Conservation (phyloP, 2,329 filamentous ascomycete species). For the Gyromitra esculenta region DNA sequence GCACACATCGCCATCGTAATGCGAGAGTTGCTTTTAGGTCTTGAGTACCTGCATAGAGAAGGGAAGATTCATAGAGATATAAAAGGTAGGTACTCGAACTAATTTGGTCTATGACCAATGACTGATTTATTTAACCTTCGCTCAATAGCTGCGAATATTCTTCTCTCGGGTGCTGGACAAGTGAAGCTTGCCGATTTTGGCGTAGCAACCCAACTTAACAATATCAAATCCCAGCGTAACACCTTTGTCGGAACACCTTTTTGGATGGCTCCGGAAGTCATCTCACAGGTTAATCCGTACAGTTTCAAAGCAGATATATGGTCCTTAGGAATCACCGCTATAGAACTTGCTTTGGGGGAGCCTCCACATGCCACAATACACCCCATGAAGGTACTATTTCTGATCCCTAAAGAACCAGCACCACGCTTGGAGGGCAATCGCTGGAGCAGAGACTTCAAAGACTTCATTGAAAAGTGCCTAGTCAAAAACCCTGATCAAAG, state of each 20-base stretch:
- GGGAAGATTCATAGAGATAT: conserved; percentile 97
- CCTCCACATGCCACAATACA: conserved; percentile 87
- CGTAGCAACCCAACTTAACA: conserved; percentile 93
- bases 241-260: conserved; percentile 98
- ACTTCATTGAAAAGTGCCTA: conserved; percentile 89
- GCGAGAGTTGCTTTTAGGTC: conserved; percentile 84
- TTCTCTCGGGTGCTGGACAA: conserved; percentile 88
- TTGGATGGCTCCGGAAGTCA: conserved; percentile 97
- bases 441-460: conserved; percentile 90
- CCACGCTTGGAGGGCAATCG: conserved; percentile 81
- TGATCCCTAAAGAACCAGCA: conserved; percentile 87
- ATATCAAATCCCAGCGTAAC: conserved; percentile 96
- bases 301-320: conserved; percentile 94
- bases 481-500: conserved; percentile 89
- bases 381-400: conserved; percentile 92
- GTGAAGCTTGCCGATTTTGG: conserved; percentile 98
- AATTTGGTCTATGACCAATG: background rate
- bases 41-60: conserved; percentile 92
- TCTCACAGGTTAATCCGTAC: conserved; percentile 81
- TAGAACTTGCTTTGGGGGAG: conserved; percentile 87
- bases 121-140: conserved; percentile 21
- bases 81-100: conserved; percentile 65
- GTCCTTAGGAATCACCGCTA: conserved; percentile 90
- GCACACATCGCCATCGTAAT: conserved; percentile 93
- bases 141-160: conserved; percentile 78